Evolutionary conservation across 305 asterid species (phyloP).

Genomic region (Solanum aculeatissimum): DNA sequence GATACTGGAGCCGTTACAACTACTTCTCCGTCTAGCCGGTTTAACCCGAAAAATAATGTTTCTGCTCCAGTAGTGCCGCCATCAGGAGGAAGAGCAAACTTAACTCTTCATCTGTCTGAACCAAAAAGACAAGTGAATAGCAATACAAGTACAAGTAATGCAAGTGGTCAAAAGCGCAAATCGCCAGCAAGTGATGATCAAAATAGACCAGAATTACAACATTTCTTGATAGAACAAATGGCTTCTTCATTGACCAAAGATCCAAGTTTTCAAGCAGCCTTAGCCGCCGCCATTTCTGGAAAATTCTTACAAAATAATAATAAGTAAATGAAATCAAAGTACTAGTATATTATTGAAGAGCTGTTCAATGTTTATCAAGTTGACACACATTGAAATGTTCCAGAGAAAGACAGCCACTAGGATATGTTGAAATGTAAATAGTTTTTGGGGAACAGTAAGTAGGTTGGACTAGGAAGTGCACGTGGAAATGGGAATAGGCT

Average conservation of each 20-base stretch:
- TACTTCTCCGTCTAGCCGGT: neutral
- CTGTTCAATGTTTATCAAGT: neutral
- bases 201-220: conserved; percentile 38
- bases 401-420: neutral
- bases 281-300: conserved; percentile 93
- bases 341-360: neutral
- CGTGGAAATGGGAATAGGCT: neutral
- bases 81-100: conserved; percentile 31
- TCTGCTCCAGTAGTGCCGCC: conserved; percentile 21
- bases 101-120: conserved; percentile 44
- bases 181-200: neutral
- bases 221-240: conserved; percentile 76
- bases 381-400: neutral
- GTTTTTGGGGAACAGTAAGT: neutral
- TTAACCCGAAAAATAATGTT: conserved; percentile 6
- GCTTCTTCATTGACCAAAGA: conserved; percentile 82
- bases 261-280: conserved; percentile 81
- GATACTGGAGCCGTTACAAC: conserved; percentile 10
- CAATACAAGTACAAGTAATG: neutral
- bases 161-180: neutral
- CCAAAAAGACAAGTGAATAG: conserved; percentile 12
- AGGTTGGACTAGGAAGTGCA: neutral
- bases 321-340: neutral
- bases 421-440: neutral
- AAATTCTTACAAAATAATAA: conserved; percentile 43